Evolutionary conservation across 495 filamentous ascomycete species (phyloP).

Genomic region (Staphylotrichum tortipilum): DNA sequence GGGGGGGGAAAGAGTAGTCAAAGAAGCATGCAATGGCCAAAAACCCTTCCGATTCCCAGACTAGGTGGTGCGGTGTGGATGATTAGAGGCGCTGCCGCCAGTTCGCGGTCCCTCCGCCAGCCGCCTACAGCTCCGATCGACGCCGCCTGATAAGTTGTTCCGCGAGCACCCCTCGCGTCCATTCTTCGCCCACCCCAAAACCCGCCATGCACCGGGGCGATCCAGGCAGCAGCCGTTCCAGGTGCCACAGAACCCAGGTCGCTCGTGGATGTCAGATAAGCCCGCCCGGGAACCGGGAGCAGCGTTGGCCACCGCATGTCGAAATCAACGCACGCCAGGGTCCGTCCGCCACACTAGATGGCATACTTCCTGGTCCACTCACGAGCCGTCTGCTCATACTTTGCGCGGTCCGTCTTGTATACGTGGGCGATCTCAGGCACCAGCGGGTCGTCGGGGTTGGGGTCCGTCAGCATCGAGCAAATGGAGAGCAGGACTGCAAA

Average conservation of each 20-base stretch:
- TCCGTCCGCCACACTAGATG: conserved; percentile 51
- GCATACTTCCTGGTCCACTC: conserved; percentile 99
- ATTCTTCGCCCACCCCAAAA: neutral
- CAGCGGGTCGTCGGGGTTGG: conserved; percentile 96
- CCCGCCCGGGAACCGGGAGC: conserved; percentile 2
- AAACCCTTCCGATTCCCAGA: conserved; percentile 11
- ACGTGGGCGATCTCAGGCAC: conserved; percentile 98
- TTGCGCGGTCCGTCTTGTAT: conserved; percentile 95
- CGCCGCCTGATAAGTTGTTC: neutral
- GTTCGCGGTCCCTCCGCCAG: conserved; percentile 10
- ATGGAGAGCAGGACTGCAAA: conserved; percentile 83
- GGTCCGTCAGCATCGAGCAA: conserved; percentile 99
- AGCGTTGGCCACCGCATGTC: conserved; percentile 4
- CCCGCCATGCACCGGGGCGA: neutral
- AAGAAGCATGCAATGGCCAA: conserved; percentile 16
- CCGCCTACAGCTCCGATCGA: conserved; percentile 1
- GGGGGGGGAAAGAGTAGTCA: conserved; percentile 5
- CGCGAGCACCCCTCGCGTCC: neutral
- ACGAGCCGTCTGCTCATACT: conserved; percentile 92
- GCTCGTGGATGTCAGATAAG: neutral
- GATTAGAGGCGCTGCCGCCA: conserved; percentile 9
- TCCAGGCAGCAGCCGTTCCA: neutral
- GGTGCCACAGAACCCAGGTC: neutral
- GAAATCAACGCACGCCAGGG: conserved; percentile 1
- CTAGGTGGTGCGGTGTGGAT: conserved; percentile 18